These are phyloP conservation scores for Eimeria maxima DNA, from an alignment of 169 alveolate species.

Conservation along the genomic window DNA sequence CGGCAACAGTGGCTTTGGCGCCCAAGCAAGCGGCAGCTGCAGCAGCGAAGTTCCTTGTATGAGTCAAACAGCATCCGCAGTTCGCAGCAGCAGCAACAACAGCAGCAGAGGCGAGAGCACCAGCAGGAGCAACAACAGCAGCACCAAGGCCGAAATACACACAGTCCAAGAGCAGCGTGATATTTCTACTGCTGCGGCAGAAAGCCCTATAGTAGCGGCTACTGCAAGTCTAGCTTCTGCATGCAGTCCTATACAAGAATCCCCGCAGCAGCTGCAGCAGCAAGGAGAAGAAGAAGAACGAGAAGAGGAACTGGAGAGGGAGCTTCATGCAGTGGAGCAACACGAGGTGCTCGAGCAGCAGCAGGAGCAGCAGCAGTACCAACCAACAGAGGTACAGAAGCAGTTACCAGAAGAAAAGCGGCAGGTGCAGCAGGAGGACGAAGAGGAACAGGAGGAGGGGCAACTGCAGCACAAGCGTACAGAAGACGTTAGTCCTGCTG, in stretches of 20 bases:
- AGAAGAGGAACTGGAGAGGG: background rate
- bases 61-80: background rate
- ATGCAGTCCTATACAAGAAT: background rate
- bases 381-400: background rate
- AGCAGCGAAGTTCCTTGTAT: background rate
- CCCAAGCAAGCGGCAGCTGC: background rate
- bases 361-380: background rate
- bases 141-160: background rate
- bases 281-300: background rate
- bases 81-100: conserved; percentile 7
- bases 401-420: background rate
- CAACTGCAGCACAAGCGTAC: no score
- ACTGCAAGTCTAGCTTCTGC: background rate
- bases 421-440: no score
- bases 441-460: no score
- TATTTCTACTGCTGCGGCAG: background rate
- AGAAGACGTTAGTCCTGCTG: background rate
- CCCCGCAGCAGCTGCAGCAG: background rate
- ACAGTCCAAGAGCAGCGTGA: background rate
- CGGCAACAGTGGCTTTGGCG: background rate
- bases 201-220: background rate
- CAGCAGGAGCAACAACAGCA: conserved; percentile 41
- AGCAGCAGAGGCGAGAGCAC: background rate
- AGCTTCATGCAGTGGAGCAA: background rate
- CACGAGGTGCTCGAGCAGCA: background rate